phyloP scores from a whole-genome alignment of 2,329 filamentous ascomycete genomes.

The Aspergillus arachidicola region DNA sequence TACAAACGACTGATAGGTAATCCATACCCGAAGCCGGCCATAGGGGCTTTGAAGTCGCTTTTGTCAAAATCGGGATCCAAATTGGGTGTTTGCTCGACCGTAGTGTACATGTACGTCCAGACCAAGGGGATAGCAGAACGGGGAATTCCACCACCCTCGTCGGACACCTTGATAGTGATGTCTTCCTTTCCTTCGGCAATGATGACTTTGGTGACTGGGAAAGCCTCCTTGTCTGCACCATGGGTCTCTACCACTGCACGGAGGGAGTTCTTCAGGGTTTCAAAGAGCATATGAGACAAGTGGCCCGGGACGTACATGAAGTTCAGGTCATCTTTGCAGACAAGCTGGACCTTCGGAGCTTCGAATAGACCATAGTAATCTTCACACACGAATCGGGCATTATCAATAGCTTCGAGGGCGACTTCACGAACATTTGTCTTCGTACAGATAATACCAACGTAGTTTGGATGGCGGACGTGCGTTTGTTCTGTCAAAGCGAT shows the following conservation, averaged over 20 bases:
- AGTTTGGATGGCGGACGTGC: constrained; percentile 84
- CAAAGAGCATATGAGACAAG: constrained; percentile 98
- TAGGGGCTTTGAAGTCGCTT: constrained; percentile 98
- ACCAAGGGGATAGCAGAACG: constrained; percentile 90
- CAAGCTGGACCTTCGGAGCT: constrained; percentile 92
- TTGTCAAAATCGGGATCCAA: constrained; percentile 98
- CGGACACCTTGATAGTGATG: constrained; percentile 97
- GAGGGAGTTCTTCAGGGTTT: constrained; percentile 97
- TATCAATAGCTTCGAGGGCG: constrained; percentile 96
- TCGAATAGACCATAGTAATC: constrained; percentile 98
- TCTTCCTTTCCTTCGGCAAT: constrained; percentile 97
- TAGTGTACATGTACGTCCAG: constrained; percentile 99
- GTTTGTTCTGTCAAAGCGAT: constrained; percentile 95
- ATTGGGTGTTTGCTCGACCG: constrained; percentile 91
- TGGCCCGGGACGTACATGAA: constrained; percentile 99
- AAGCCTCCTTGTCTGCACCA: constrained; percentile 92
- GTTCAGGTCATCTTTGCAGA: constrained; percentile 90
- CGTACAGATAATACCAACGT: constrained; percentile 98
- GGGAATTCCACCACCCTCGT: constrained; percentile 95
- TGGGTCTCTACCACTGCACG: constrained; percentile 95
- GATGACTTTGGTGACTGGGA: constrained; percentile 95
- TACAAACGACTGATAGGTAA: constrained; percentile 92
- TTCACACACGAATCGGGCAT: constrained; percentile 98
- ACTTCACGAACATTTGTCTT: constrained; percentile 96
- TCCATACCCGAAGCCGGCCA: constrained; percentile 99